These are phyloP conservation scores for Dendrostoma leiphaemia DNA, from an alignment of 2,329 filamentous ascomycete species.

Conservation along the genomic window DNA sequence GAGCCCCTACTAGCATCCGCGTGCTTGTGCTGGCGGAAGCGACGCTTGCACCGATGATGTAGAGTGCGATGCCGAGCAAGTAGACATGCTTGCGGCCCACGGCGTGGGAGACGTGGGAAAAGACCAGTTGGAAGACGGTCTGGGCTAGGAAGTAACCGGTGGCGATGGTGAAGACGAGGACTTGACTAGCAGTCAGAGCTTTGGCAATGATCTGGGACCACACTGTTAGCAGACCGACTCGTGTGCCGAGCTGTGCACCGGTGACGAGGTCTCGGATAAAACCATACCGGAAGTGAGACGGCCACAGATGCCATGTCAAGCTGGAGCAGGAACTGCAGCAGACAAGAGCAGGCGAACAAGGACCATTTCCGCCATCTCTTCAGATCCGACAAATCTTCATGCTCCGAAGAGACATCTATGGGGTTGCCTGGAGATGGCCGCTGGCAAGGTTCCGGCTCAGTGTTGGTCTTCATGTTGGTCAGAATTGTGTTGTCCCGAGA, in stretches of 20 bases:
- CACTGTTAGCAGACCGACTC: neutral
- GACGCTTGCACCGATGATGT: slow-evolving; percentile 17
- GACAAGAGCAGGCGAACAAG: slow-evolving; percentile 22
- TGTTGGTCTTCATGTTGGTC: too few relatives aligned
- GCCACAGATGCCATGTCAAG: slow-evolving; percentile 24
- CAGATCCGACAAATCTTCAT: neutral
- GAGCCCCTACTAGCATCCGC: neutral
- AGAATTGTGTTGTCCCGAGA: too few relatives aligned
- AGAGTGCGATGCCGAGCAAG: slow-evolving; percentile 16
- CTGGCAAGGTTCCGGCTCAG: too few relatives aligned
- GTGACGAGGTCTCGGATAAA: too few relatives aligned
- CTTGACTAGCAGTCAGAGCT: slow-evolving; percentile 18
- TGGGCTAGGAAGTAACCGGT: slow-evolving; percentile 23
- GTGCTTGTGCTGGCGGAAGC: slow-evolving; percentile 5
- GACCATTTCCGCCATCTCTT: slow-evolving; percentile 13
- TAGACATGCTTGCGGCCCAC: slow-evolving; percentile 23
- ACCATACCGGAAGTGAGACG: slow-evolving; percentile 20
- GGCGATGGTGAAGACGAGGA: slow-evolving; percentile 22
- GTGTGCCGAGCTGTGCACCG: too few relatives aligned
- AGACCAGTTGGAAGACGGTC: slow-evolving; percentile 25
- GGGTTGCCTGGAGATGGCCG: neutral
- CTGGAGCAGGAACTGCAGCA: slow-evolving; percentile 23
- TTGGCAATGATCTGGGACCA: slow-evolving; percentile 20
- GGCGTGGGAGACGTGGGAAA: slow-evolving; percentile 24
- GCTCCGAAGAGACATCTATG: neutral